These are phyloP conservation scores for Penicillium taxi DNA, from an alignment of 495 filamentous ascomycete genomes.

Conservation along the genomic window DNA sequence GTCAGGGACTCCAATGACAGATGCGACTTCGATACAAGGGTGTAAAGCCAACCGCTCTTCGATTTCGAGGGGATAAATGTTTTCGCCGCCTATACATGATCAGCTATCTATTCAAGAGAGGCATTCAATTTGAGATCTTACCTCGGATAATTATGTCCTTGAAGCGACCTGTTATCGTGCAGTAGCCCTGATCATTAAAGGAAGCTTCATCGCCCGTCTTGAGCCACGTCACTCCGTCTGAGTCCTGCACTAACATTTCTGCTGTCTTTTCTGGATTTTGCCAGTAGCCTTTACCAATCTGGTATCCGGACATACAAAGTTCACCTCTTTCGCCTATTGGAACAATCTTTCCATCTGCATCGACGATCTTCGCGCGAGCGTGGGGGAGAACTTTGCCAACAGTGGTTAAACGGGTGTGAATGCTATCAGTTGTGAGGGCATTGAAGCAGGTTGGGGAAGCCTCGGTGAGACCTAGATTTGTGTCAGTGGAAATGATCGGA, in stretches of 20 bases:
- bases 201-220: conserved; percentile 64
- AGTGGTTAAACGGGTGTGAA: conserved; percentile 50
- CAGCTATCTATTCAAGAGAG: neutral
- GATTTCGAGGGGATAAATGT: conserved; percentile 69
- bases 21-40: conserved; percentile 45
- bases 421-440: conserved; percentile 55
- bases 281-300: conserved; percentile 63
- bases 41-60: conserved; percentile 58
- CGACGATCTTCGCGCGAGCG: conserved; percentile 59
- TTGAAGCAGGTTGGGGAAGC: conserved; percentile 66
- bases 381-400: conserved; percentile 63
- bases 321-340: conserved; percentile 54
- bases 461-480: conserved; percentile 50
- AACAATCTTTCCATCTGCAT: conserved; percentile 48
- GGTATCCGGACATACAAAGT: conserved; percentile 61
- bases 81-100: conserved; percentile 53
- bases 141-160: conserved; percentile 85
- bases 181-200: conserved; percentile 56
- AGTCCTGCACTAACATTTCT: conserved; percentile 52
- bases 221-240: conserved; percentile 53
- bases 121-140: neutral
- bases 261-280: conserved; percentile 60
- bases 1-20: conserved; percentile 57
- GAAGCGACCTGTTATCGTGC: conserved; percentile 61
- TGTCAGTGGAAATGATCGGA: neutral